Base-by-base conservation (phyloP, 1,284 basidiomycete genomes). In the Naganishia sp. region DNA sequence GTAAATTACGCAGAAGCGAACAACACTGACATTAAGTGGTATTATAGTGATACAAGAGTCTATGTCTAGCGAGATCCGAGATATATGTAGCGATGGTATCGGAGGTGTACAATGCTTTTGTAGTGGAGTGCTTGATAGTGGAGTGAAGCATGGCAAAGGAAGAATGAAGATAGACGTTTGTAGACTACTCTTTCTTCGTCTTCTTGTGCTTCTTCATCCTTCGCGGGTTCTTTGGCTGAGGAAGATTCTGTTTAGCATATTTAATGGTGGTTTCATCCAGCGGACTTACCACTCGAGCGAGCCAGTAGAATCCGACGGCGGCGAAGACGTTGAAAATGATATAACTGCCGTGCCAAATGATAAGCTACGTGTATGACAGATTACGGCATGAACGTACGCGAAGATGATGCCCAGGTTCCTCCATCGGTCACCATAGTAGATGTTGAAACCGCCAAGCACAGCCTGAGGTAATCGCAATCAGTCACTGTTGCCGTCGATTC, bases 341-440 rank as follows among this genome's bases (percentile, higher is more conserved):
- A 77, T 85, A 90, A 0, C 79, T 61, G 17, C n/a, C 39, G 23
- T 25, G 28, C 31, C 2, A 25, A 6, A 25, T 23, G 39, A 23
- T 42, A 3, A 18, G 10, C 18, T 13, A 7, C 28, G 2, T 3
- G 7, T 39, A 39, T 10, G 35, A 9, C 13, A 13, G 35, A 39
- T 13, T 10, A 13, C 7, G 35, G 13, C 35, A 39, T 23, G 21
- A 13, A 18, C 58, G 42, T 35, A 61, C 58, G 46, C 86, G 73
- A 83, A 83, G 67, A 90, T 77, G 55, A 90, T 76, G 1, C 86
- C 87, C 54, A 86, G 82, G 75, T 89, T 79, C 15, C 71, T 52
- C 71, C 72, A 76, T 58, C 71, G 81, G 67, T 86, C 73, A 32
- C 71, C 72, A 68, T 86, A 88, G 69, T 75, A 81, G 68, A 88